phyloP scores from a whole-genome alignment of 495 filamentous ascomycete genomes.

The Tuber microsphaerosporum region DNA sequence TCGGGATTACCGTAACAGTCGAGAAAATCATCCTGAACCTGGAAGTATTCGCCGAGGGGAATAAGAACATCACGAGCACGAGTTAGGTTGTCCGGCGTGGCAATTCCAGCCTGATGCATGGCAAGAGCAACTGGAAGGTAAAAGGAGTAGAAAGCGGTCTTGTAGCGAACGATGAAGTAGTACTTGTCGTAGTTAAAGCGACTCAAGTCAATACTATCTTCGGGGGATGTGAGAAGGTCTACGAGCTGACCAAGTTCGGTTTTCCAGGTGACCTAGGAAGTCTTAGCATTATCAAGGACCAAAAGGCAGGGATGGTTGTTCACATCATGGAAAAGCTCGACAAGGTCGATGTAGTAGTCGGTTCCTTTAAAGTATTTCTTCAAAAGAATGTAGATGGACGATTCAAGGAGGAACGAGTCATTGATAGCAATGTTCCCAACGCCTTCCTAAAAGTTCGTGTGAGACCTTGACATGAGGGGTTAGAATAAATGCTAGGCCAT shows the following conservation, averaged over 20 bases:
- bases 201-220: slow-evolving; percentile 80
- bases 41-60: slow-evolving; percentile 98
- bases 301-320: slow-evolving; percentile 4
- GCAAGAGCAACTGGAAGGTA: slow-evolving; percentile 95
- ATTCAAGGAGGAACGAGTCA: slow-evolving; percentile 93
- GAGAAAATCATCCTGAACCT: slow-evolving; percentile 96
- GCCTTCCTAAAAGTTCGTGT: slow-evolving; percentile 51
- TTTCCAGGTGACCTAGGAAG: slow-evolving; percentile 56
- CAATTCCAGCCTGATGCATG: slow-evolving; percentile 69
- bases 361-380: slow-evolving; percentile 87
- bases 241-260: slow-evolving; percentile 92
- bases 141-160: slow-evolving; percentile 98
- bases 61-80: slow-evolving; percentile 86
- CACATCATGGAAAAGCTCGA: slow-evolving; percentile 93
- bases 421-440: slow-evolving; percentile 97
- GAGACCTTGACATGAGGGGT: slow-evolving; percentile 1
- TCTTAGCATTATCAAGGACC: background rate
- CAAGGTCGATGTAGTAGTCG: slow-evolving; percentile 73
- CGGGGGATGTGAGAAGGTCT: slow-evolving; percentile 90
- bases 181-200: slow-evolving; percentile 95
- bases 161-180: slow-evolving; percentile 97
- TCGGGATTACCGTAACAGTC: slow-evolving; percentile 91
- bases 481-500: background rate
- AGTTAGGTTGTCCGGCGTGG: slow-evolving; percentile 75
- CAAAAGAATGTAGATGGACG: slow-evolving; percentile 78